Evolutionary conservation across 2,329 filamentous ascomycete species (phyloP), one percentile per base, ranked within the genome.

Genomic region (Fusarium domesticum): DNA sequence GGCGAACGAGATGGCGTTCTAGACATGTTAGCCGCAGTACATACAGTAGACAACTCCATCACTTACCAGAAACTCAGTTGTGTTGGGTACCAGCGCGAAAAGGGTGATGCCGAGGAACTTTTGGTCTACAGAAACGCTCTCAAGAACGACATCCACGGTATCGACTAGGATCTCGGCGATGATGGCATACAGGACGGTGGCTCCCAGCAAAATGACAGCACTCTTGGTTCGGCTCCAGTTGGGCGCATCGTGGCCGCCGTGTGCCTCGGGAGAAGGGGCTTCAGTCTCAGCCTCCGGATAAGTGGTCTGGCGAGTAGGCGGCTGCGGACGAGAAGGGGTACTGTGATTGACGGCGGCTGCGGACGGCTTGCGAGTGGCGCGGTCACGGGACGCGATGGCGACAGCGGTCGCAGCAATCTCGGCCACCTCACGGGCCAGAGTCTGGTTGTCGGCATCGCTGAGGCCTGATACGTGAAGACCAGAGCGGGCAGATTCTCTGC

Each of bases 1-100:
- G 42, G 93, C 93, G 65, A 98, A 98, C 1, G 91, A 96, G 47
- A 98, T 98, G 64, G 92, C 93, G 68, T 98, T 98, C 84, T 90
- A 19, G 1, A 32, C 1, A 12, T 11, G 45, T 56, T 45, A 51
- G 50, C 35, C 23, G 28, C n/a, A 20, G 18, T 18, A 28, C 7
- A 28, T 4, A 12, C 4, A 10, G 7, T 5, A 10, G 14, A 18
- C 10, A 6, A 6, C 18, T 16, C 7, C 35, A 19, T 15, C 57
- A 15, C 83, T 71, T 77, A 92, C 87, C 74, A 98, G 67, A 64
- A 98, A 98, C 64, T 98, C 93, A 1, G 93, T 98, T 1, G 93
- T 97, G 71, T 98, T 98, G 11, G 93, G 93, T 6, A 98, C 95
- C 51, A 98, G 76, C 6, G 95, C 92, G 67, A 98, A 98, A 36